Evolutionary conservation across 2,329 filamentous ascomycete genomes (phyloP).

Genomic region (Penicillium sp.): DNA sequence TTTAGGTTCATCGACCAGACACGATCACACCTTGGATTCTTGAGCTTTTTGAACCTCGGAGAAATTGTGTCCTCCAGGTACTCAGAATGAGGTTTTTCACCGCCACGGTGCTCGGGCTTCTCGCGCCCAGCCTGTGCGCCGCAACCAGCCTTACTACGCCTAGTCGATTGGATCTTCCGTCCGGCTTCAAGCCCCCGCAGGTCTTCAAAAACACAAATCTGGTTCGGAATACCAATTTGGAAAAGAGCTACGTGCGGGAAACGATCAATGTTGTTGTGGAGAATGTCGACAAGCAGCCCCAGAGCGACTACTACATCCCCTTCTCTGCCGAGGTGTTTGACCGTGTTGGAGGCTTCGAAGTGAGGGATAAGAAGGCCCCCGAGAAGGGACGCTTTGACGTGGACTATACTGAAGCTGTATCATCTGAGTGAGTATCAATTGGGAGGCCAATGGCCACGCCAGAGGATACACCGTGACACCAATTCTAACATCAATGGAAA

Average conservation of each 20-base stretch:
- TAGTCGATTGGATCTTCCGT: constrained; percentile 37
- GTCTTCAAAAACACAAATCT: constrained; percentile 94
- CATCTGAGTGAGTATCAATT: constrained; percentile 50
- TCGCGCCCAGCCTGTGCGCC: constrained; percentile 36
- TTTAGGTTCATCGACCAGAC: constrained; percentile 12
- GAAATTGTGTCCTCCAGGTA: constrained; percentile 24
- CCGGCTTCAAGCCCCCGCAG: constrained; percentile 74
- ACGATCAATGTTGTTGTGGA: constrained; percentile 91
- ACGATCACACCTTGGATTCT: constrained; percentile 8
- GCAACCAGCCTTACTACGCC: constrained; percentile 28
- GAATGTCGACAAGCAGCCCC: constrained; percentile 74
- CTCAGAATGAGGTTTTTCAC: constrained; percentile 42
- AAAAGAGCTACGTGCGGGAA: constrained; percentile 89
- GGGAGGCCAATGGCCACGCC: constrained; percentile 46
- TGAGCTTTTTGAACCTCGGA: constrained; percentile 13
- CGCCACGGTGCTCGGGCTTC: constrained; percentile 36
- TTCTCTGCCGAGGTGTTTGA: constrained; percentile 75
- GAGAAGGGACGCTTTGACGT: constrained; percentile 65
- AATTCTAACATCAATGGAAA: constrained; percentile 9
- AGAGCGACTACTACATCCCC: constrained; percentile 87
- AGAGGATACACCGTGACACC: background rate
- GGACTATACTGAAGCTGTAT: constrained; percentile 64
- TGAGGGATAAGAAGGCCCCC: constrained; percentile 83
- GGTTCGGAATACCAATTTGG: constrained; percentile 83
- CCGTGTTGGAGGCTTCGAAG: constrained; percentile 81